Percentiles rank a stretch among this genome's conserved stretches.
Conservation (phyloP, 164 flowering plant species). For the Berberis thunbergii region DNA sequence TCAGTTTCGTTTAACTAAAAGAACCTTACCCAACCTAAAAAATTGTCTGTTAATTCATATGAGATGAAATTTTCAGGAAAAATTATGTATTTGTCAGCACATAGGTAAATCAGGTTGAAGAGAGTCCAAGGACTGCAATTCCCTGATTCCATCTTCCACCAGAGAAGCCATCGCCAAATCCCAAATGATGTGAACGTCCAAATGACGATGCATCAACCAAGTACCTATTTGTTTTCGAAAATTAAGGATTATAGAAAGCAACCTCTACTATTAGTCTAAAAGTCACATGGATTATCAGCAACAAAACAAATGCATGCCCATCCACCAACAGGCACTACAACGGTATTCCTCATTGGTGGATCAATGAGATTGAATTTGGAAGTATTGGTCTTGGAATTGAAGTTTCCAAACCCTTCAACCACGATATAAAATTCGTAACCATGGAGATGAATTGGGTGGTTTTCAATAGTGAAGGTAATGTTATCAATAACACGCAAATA, state of each 20-base stretch:
- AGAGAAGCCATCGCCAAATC: conserved; percentile 72
- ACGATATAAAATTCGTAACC: neutral
- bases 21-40: too few relatives aligned
- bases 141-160: conserved; percentile 62
- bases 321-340: neutral
- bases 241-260: too few relatives aligned
- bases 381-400: neutral
- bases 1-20: too few relatives aligned
- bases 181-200: conserved; percentile 75
- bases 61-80: too few relatives aligned
- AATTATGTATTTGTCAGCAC: conserved; percentile 1
- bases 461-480: neutral
- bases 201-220: conserved; percentile 84
- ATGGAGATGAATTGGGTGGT: conserved; percentile 4
- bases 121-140: conserved; percentile 39
- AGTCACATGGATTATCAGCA: neutral
- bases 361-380: neutral
- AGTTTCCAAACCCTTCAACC: neutral
- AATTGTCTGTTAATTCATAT: too few relatives aligned
- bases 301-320: conserved; percentile 2
- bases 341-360: neutral
- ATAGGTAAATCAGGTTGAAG: conserved; percentile 47
- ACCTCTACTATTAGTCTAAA: too few relatives aligned
- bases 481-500: neutral
- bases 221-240: conserved; percentile 30